Percentiles rank a stretch among this genome's conserved stretches.
These are phyloP conservation scores for Hypoxylon sp. DNA, from an alignment of 2,329 filamentous ascomycete species.

Conservation along the genomic window DNA sequence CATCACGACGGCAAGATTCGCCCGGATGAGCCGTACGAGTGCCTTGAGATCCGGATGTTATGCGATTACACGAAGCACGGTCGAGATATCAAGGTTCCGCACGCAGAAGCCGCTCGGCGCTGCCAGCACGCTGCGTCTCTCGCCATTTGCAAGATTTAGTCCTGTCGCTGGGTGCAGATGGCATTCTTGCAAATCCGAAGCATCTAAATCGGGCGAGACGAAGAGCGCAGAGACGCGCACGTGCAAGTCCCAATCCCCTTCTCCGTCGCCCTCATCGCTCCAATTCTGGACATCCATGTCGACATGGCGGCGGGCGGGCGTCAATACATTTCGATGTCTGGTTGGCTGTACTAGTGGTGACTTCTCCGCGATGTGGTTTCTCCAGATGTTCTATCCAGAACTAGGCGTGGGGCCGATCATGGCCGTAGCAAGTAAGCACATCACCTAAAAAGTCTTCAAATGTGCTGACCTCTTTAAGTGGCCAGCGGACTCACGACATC, in stretches of 20 bases:
- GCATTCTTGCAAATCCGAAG: not conserved
- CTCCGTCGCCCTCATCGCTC: not conserved
- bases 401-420: slow-evolving; percentile 66
- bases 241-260: not conserved
- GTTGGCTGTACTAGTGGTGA: slow-evolving; percentile 70
- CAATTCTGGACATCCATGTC: slow-evolving; percentile 55
- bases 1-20: not conserved
- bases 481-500: slow-evolving; percentile 66
- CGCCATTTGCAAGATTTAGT: not conserved
- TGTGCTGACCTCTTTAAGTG: slow-evolving; percentile 57
- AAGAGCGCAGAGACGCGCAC: not conserved
- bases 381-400: slow-evolving; percentile 64
- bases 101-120: not conserved
- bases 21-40: not conserved
- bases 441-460: not conserved
- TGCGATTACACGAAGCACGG: not conserved
- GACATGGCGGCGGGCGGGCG: slow-evolving; percentile 64
- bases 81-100: not conserved
- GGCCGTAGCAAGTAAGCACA: slow-evolving; percentile 64
- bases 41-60: not conserved
- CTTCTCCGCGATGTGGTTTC: slow-evolving; percentile 69
- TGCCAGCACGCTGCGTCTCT: not conserved
- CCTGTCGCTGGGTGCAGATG: not conserved
- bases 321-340: slow-evolving; percentile 71
- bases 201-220: not conserved